phyloP scores from a whole-genome alignment of 768 basidiomycete species.

The Tricholoma matsutake region DNA sequence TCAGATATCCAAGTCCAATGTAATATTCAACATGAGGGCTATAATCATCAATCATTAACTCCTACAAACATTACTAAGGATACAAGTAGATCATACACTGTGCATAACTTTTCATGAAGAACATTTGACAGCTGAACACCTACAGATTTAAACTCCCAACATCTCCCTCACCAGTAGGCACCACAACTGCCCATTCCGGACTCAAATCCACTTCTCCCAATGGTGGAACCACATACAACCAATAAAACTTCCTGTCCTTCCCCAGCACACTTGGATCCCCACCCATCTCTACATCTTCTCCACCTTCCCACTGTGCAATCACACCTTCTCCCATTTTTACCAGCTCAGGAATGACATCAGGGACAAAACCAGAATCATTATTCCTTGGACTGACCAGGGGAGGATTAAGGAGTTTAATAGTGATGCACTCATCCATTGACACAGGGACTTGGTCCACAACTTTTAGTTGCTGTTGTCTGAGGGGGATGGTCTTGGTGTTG shows the following conservation, averaged over 20 bases:
- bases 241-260: background rate
- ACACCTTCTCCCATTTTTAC: conserved; percentile 1
- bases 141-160: background rate
- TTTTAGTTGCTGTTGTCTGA: conserved; percentile 8
- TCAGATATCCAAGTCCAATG: no score
- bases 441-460: conserved; percentile 14
- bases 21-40: no score
- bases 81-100: no score
- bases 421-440: conserved; percentile 1
- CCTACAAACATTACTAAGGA: no score
- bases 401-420: conserved; percentile 4
- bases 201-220: background rate
- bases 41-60: no score
- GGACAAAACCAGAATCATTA: background rate
- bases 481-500: conserved; percentile 12
- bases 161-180: background rate
- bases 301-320: conserved; percentile 7
- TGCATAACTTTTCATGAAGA: no score
- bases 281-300: background rate
- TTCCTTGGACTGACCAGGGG: background rate
- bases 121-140: no score
- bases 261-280: background rate
- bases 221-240: background rate
- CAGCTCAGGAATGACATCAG: background rate
- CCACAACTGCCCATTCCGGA: background rate